Evolutionary conservation across 2,329 filamentous ascomycete species (phyloP).

Genomic region (Colletotrichum australisinense): DNA sequence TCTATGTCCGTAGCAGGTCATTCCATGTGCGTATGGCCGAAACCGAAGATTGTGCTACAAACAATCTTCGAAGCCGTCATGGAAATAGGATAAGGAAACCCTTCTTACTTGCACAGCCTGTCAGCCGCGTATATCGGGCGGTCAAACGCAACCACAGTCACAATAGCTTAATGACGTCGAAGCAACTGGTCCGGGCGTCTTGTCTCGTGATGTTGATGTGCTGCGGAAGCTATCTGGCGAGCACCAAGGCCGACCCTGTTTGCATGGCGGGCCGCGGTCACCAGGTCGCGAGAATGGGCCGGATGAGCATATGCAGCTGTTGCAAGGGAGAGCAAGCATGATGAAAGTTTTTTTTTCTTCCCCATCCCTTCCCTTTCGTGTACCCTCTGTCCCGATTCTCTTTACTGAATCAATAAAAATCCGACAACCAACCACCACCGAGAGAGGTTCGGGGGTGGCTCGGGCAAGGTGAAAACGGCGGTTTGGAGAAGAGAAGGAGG

Average conservation of each 20-base stretch:
- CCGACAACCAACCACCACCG: slow-evolving; percentile 5
- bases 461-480: slow-evolving; percentile 8
- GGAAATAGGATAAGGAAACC: not conserved
- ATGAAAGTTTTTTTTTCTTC: not conserved
- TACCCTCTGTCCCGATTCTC: not conserved
- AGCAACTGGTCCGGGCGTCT: slow-evolving; percentile 20
- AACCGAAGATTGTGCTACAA: slow-evolving; percentile 5
- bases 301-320: slow-evolving; percentile 6
- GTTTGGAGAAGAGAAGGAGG: slow-evolving; percentile 12
- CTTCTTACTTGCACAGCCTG: not conserved
- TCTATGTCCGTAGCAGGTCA: not conserved
- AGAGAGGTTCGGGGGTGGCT: slow-evolving; percentile 7
- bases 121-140: not conserved
- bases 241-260: slow-evolving; percentile 15
- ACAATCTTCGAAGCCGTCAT: not conserved
- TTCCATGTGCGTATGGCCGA: slow-evolving; percentile 10
- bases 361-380: not conserved
- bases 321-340: slow-evolving; percentile 5
- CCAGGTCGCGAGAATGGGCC: slow-evolving; percentile 29
- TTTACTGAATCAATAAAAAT: not conserved
- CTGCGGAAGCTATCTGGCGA: slow-evolving; percentile 31
- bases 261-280: slow-evolving; percentile 18
- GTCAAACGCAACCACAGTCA: not conserved
- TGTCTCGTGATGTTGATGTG: slow-evolving; percentile 34
- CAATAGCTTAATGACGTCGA: slow-evolving; percentile 24